Conservation (phyloP, 495 filamentous ascomycete species). For the Podospora pseudocomata region DNA sequence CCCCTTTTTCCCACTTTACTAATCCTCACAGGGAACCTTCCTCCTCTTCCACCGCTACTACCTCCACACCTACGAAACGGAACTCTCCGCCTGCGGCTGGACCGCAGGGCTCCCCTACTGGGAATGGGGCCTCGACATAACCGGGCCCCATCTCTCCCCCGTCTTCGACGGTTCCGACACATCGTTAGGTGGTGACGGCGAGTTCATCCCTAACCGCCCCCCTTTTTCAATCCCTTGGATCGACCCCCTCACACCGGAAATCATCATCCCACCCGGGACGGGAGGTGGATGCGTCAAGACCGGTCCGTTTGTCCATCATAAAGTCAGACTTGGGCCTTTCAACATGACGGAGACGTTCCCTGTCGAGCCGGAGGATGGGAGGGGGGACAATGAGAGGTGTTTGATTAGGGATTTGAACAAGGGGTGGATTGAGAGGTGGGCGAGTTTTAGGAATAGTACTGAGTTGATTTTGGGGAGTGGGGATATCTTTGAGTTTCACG, state of each 20-base stretch:
- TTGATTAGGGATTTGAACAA: conserved; percentile 61
- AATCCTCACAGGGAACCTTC: conserved; percentile 45
- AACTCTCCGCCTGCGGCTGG: conserved; percentile 69
- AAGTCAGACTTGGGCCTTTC: conserved; percentile 53
- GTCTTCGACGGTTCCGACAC: conserved; percentile 60
- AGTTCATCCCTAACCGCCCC: conserved; percentile 33
- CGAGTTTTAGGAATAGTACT: conserved; percentile 41
- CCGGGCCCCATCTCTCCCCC: conserved; percentile 49
- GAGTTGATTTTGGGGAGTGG: conserved; percentile 40
- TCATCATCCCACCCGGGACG: conserved; percentile 42
- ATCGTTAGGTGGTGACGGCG: conserved; percentile 61
- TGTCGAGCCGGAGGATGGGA: conserved; percentile 19
- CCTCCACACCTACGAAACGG: conserved; percentile 59
- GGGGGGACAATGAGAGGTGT: conserved; percentile 58
- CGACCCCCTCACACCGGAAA: not conserved
- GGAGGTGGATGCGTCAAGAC: conserved; percentile 63
- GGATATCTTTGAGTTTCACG: conserved; percentile 51
- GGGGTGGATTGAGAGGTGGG: conserved; percentile 37
- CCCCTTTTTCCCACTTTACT: not conserved
- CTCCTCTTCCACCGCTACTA: conserved; percentile 71
- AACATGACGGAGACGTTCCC: conserved; percentile 19
- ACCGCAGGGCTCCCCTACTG: conserved; percentile 50
- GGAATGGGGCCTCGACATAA: conserved; percentile 58
- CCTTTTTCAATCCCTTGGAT: conserved; percentile 6
- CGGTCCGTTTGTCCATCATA: conserved; percentile 55